A percentile compares a stretch with the other conserved stretches of the same genome.
phyloP scores from a whole-genome alignment of 2,329 filamentous ascomycete genomes.

The Sphaerostilbella broomeana region DNA sequence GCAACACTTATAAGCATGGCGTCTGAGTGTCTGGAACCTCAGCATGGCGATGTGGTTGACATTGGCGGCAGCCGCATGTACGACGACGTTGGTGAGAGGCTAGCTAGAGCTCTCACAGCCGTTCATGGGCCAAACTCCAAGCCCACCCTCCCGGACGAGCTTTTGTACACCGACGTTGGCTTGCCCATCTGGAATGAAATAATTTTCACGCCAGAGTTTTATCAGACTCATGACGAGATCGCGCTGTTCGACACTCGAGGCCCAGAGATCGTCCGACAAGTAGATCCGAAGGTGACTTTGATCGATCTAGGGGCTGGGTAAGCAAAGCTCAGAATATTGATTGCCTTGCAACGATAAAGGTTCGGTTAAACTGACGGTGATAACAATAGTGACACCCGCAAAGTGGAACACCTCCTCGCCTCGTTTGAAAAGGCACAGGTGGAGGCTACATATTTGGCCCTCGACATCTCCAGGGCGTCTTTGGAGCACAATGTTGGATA shows the following conservation, averaged over 20 bases:
- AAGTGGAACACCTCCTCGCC: constrained; percentile 32
- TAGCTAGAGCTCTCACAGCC: constrained; percentile 22
- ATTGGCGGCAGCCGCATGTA: constrained; percentile 33
- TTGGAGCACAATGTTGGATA: constrained; percentile 29
- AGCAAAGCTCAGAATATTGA: too few relatives aligned
- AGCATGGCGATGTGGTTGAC: constrained; percentile 30
- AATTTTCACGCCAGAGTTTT: constrained; percentile 34
- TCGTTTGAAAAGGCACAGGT: constrained; percentile 27
- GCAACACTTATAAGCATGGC: constrained; percentile 2
- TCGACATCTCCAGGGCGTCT: constrained; percentile 34
- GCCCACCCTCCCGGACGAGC: constrained; percentile 33
- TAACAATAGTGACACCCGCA: constrained; percentile 31
- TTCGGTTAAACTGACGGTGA: background rate
- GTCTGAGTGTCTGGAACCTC: background rate
- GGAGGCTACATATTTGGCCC: constrained; percentile 30
- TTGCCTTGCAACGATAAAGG: background rate
- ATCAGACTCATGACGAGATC: constrained; percentile 37
- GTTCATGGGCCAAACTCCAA: constrained; percentile 20
- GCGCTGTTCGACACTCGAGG: constrained; percentile 30
- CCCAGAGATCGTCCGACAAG: constrained; percentile 25
- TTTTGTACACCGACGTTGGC: constrained; percentile 34
- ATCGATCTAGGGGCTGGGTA: constrained; percentile 38
- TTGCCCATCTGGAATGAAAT: constrained; percentile 36
- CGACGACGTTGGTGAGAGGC: constrained; percentile 21
- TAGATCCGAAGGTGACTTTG: constrained; percentile 28